A percentile compares a stretch with the other conserved stretches of the same genome.
These are phyloP conservation scores for Trametes cinnabarina DNA, from an alignment of 768 basidiomycete genomes.

Conservation along the genomic window DNA sequence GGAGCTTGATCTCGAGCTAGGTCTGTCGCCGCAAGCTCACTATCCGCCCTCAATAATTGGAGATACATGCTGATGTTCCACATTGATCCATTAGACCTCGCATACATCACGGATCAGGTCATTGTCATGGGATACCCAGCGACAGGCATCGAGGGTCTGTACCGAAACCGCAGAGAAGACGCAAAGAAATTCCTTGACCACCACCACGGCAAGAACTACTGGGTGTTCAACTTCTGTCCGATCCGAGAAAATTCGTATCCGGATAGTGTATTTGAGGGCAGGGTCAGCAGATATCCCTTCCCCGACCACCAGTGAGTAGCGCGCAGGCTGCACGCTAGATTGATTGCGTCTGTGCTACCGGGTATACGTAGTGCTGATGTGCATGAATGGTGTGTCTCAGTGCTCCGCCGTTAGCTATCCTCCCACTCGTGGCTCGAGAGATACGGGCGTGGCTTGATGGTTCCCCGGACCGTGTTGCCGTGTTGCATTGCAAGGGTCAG, in stretches of 20 bases:
- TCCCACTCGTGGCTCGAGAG: constrained; percentile 72
- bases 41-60: neutral
- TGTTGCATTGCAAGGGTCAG: constrained; percentile 84
- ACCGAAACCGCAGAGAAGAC: constrained; percentile 76
- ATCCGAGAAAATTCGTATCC: constrained; percentile 78
- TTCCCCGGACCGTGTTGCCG: constrained; percentile 65
- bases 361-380: too few relatives aligned
- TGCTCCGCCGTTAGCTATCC: constrained; percentile 72
- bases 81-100: constrained; percentile 43
- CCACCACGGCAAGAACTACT: constrained; percentile 73
- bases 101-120: constrained; percentile 70
- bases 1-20: constrained; percentile 66
- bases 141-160: constrained; percentile 70
- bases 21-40: constrained; percentile 27
- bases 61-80: neutral
- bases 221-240: constrained; percentile 91
- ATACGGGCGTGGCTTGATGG: constrained; percentile 71
- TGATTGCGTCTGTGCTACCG: too few relatives aligned
- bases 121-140: constrained; percentile 88
- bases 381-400: constrained; percentile 42
- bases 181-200: constrained; percentile 72
- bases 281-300: constrained; percentile 83
- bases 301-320: constrained; percentile 82
- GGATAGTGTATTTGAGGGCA: constrained; percentile 60
- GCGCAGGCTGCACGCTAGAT: neutral